Percentiles rank a stretch among this genome's conserved stretches.
Conservation (phyloP, 192 early-diverging fungal genomes). For the Linnemannia zychae region DNA sequence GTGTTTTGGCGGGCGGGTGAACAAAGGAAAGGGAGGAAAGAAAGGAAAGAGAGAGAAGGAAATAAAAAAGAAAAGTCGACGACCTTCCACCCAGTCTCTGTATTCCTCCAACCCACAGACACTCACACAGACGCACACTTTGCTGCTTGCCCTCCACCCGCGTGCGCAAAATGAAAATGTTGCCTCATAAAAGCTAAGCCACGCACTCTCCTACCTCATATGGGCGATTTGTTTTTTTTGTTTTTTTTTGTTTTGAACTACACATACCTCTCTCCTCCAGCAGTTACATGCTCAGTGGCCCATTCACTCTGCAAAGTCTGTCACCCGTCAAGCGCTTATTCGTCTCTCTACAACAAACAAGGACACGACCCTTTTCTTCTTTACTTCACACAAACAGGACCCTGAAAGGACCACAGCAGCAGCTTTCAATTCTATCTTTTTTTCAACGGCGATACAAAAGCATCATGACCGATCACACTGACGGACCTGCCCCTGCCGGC, state of each 20-base stretch:
- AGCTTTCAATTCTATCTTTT: neutral
- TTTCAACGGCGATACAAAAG: neutral
- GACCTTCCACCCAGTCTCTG: neutral
- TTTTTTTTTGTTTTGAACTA: neutral
- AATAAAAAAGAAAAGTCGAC: neutral
- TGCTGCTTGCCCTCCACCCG: neutral
- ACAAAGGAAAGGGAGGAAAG: neutral
- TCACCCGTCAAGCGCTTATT: neutral
- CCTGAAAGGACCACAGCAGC: neutral
- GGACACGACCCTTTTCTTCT: neutral
- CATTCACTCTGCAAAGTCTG: neutral
- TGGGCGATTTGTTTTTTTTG: neutral
- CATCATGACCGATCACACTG: slow-evolving; percentile 33
- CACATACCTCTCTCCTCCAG: neutral
- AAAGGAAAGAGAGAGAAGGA: neutral
- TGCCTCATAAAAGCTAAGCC: neutral
- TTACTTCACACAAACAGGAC: neutral
- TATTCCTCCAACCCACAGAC: no score
- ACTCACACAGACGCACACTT: no score
- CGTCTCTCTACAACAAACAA: neutral
- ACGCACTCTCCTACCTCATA: neutral
- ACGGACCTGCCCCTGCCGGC: slow-evolving; percentile 42
- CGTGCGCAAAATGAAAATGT: slow-evolving; percentile 1
- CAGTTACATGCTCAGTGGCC: neutral
- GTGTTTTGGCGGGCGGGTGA: neutral